Conservation (phyloP, 1,284 basidiomycete species). For the Ustilago sp. region DNA sequence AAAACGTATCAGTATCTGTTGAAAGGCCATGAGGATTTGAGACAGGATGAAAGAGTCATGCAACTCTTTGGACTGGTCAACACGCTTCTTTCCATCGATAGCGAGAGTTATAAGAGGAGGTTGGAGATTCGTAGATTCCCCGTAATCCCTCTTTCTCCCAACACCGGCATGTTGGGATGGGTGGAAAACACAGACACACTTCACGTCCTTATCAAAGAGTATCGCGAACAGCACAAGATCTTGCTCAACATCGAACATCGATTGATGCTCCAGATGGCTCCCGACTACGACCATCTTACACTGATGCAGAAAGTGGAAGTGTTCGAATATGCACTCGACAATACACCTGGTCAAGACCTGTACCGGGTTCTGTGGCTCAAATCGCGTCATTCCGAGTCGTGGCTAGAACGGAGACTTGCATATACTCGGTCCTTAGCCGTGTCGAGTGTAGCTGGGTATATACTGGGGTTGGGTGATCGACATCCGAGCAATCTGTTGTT, state of each 20-base stretch:
- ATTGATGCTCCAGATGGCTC: constrained; percentile 98
- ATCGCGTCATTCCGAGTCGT: constrained; percentile 93
- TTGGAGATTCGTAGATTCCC: constrained; percentile 93
- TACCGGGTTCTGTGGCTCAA: constrained; percentile 98
- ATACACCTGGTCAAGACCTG: constrained; percentile 98
- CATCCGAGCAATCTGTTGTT: constrained; percentile 96
- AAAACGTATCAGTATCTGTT: constrained; percentile 91
- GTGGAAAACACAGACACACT: constrained; percentile 96
- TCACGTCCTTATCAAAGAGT: constrained; percentile 92
- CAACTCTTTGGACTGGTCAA: constrained; percentile 98
- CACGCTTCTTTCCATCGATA: constrained; percentile 90
- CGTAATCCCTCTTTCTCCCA: constrained; percentile 94
- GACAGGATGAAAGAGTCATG: constrained; percentile 99
- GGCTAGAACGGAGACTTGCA: constrained; percentile 95
- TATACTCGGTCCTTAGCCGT: constrained; percentile 91
- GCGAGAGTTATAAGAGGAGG: constrained; percentile 94
- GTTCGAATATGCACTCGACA: constrained; percentile 98
- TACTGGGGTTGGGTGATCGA: constrained; percentile 96
- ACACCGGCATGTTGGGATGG: constrained; percentile 95
- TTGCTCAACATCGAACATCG: constrained; percentile 98
- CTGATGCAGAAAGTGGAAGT: constrained; percentile 98
- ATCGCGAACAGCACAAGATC: constrained; percentile 77
- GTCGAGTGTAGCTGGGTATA: constrained; percentile 74
- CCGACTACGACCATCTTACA: constrained; percentile 95
- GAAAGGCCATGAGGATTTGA: constrained; percentile 98